Conservation (phyloP, 371 early-diverging fungal genomes). For the Mortierella sp. region DNA sequence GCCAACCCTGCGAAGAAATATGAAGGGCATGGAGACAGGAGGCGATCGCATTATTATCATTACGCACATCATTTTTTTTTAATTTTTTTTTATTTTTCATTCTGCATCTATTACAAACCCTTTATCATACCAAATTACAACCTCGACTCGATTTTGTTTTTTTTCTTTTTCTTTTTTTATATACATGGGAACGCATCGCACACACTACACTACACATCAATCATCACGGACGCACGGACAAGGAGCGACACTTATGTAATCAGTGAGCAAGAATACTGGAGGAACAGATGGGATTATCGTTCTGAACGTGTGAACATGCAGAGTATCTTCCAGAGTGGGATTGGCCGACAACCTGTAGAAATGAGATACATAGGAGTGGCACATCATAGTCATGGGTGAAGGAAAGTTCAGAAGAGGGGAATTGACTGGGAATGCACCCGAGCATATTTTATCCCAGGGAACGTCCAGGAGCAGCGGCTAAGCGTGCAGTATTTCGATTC, state of each 20-base stretch:
- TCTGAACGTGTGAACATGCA: not conserved
- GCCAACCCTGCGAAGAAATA: not conserved
- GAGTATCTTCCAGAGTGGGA: not conserved
- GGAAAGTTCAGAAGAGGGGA: not conserved
- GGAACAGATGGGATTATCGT: not conserved
- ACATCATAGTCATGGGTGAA: not conserved
- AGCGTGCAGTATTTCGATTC: not conserved
- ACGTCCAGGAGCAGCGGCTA: not conserved
- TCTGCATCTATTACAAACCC: not conserved
- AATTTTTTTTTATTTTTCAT: not conserved
- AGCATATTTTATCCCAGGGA: not conserved
- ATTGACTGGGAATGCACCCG: not conserved
- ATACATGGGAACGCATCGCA: not conserved
- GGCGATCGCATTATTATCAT: not conserved
- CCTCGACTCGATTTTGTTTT: conserved; percentile 11
- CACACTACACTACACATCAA: not conserved
- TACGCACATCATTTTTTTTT: not conserved
- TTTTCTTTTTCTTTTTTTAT: conserved; percentile 1
- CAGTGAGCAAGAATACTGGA: not conserved
- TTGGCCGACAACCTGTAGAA: not conserved
- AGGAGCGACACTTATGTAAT: not conserved
- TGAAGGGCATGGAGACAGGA: conserved; percentile 6
- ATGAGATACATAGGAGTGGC: not conserved
- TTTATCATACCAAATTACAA: not conserved
- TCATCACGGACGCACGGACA: not conserved